A percentile compares a stretch with the other conserved stretches of the same genome.
phyloP scores from a whole-genome alignment of 192 early-diverging fungal genomes.

The Coemansia guatemalensis region DNA sequence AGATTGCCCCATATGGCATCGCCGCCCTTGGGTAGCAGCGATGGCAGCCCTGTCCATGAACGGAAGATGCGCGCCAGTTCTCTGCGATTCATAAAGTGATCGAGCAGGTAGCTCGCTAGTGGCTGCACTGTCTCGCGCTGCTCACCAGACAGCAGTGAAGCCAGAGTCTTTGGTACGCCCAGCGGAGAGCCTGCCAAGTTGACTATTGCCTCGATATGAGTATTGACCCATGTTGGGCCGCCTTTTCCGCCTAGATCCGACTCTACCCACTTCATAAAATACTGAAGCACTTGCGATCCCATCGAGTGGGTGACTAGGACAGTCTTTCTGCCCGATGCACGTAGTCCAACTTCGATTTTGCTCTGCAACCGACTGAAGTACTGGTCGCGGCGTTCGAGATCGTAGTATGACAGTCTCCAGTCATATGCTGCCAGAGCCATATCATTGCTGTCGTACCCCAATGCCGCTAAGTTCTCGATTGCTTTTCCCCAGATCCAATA shows the following conservation, averaged over 20 bases:
- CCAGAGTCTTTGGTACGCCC: conserved; percentile 81
- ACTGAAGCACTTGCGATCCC: conserved; percentile 68
- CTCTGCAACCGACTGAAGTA: conserved; percentile 79
- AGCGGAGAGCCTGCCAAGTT: conserved; percentile 86
- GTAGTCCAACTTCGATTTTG: conserved; percentile 63
- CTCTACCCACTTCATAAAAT: conserved; percentile 90
- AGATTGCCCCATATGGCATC: conserved; percentile 74
- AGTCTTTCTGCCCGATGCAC: conserved; percentile 55
- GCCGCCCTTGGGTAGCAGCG: conserved; percentile 85
- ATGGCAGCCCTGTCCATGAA: conserved; percentile 74
- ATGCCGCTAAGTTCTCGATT: conserved; percentile 78
- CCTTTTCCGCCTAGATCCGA: conserved; percentile 64
- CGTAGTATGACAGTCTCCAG: conserved; percentile 79
- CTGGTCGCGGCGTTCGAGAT: conserved; percentile 78
- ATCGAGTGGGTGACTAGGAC: conserved; percentile 57
- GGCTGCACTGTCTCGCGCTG: conserved; percentile 81
- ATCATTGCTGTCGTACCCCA: conserved; percentile 85
- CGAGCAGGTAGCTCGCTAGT: conserved; percentile 76
- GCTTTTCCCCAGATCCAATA: conserved; percentile 90
- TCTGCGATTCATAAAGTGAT: conserved; percentile 77
- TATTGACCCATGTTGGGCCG: conserved; percentile 71
- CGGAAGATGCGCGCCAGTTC: conserved; percentile 77
- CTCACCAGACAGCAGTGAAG: conserved; percentile 75
- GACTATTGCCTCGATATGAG: conserved; percentile 76
- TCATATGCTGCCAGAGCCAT: conserved; percentile 88